Evolutionary conservation across 2,329 filamentous ascomycete species (phyloP), one percentile per base, ranked within the genome.

Genomic region (Botryotinia narcissicola): DNA sequence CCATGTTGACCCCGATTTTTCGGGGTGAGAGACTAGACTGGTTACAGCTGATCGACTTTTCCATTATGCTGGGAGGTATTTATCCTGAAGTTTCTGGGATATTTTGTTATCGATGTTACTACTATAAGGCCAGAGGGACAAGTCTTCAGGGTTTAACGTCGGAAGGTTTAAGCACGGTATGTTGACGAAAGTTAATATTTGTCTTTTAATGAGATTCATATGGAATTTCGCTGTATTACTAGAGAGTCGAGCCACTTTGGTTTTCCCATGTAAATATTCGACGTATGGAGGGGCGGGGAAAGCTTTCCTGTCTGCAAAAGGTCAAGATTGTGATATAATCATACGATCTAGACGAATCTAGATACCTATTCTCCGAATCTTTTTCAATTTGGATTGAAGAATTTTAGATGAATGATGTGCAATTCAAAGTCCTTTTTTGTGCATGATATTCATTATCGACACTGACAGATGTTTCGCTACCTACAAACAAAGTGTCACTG

Each of bases 281-380:
- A 35, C 25, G 46, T 35, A 40, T 18, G 35, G 46, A 68, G 46
- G 46, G 35, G 64, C 35, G 48, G 25, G 64, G 35, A 51, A 67
- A 67, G 44, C 8, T n/a, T 67, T 67, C 32, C 63, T n/a, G 57
- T 62, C 64, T 62, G 42, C 72, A 63, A 75, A 67, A 42, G 64
- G 44, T 35, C 54, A 60, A 70, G 46, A 54, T 42, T 57, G 64
- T 68, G 46, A 68, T 68, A 68, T 14, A 42, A 68, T 68, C 35
- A 32, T 68, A 54, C 16, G 46, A 68, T 68, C 32, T 32, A 63
- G 25, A 42, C 57, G 54, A 59, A 74, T 60, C 20, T 18, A 70
- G 60, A 70, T 37, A 68, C n/a, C 7, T 37, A 20, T 67, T 51
- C 59, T 61, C 35, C 32, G n/a, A 32, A 29, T n/a, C 3, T 20